phyloP scores from a whole-genome alignment of 192 early-diverging fungal species.

The Neocallimastix lanati region DNA sequence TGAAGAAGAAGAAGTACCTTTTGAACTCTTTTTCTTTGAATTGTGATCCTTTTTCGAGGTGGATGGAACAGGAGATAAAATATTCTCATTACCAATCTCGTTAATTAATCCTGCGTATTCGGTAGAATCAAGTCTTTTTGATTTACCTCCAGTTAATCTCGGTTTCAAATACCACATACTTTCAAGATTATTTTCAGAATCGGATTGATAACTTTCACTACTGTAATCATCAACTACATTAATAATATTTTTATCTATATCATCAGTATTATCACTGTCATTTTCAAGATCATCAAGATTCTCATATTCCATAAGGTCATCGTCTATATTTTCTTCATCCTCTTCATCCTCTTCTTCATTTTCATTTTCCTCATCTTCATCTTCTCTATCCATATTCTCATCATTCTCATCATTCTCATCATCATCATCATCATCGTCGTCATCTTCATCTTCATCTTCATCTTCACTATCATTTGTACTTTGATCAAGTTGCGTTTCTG shows the following conservation, averaged over 20 bases:
- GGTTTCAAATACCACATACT: background rate
- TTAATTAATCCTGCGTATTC: background rate
- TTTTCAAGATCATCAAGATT: background rate
- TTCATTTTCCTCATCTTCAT: constrained; percentile 6
- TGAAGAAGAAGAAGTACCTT: no score
- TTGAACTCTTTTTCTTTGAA: background rate
- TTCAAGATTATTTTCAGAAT: background rate
- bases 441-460: constrained; percentile 1
- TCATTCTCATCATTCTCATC: constrained; percentile 12
- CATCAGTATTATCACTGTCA: background rate
- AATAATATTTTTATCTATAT: background rate
- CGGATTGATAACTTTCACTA: background rate
- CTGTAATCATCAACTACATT: background rate
- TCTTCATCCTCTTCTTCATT: no score
- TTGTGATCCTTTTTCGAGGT: no score
- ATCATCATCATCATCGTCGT: constrained; percentile 14
- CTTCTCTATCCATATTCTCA: constrained; percentile 27
- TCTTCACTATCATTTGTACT: background rate
- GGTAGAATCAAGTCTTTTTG: background rate
- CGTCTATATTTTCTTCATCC: background rate
- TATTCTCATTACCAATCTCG: no score
- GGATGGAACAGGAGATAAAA: no score
- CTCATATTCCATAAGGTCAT: background rate
- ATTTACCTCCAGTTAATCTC: background rate
- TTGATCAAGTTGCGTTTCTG: background rate